Conservation (phyloP, 2,329 filamentous ascomycete genomes). For the Sclerotinia trifoliorum region DNA sequence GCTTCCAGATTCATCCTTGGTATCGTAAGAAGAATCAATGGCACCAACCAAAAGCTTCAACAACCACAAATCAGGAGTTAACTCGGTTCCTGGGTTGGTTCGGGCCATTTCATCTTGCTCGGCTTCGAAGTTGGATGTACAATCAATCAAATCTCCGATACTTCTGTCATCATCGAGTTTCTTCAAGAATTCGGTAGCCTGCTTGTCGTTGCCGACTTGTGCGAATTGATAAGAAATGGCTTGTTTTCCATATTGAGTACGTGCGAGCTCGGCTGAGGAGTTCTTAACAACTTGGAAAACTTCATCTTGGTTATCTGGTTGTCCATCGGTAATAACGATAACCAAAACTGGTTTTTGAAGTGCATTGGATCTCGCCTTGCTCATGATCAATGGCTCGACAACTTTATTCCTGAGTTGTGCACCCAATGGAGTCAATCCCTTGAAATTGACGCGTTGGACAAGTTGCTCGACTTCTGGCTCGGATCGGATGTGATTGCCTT, state of each 20-base stretch:
- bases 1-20: slow-evolving; percentile 54
- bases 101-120: slow-evolving; percentile 20
- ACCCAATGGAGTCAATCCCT: slow-evolving; percentile 66
- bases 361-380: slow-evolving; percentile 21
- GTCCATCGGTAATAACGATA: slow-evolving; percentile 21
- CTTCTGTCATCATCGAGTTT: slow-evolving; percentile 14
- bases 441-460: slow-evolving; percentile 59
- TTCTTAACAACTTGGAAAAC: slow-evolving; percentile 18
- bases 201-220: slow-evolving; percentile 16
- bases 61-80: slow-evolving; percentile 20
- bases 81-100: slow-evolving; percentile 5
- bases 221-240: slow-evolving; percentile 22
- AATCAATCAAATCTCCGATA: slow-evolving; percentile 20
- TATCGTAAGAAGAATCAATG: slow-evolving; percentile 64
- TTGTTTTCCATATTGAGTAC: slow-evolving; percentile 16
- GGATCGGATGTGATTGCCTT: slow-evolving; percentile 54
- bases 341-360: slow-evolving; percentile 20
- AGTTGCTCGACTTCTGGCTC: slow-evolving; percentile 58
- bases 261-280: slow-evolving; percentile 12
- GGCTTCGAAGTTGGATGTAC: slow-evolving; percentile 21
- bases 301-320: slow-evolving; percentile 20
- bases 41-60: slow-evolving; percentile 64
- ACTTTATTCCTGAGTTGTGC: slow-evolving; percentile 62
- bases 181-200: slow-evolving; percentile 19
- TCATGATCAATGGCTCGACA: slow-evolving; percentile 58